Base-by-base conservation (phyloP, 2,329 filamentous ascomycete genomes). In the Neonectria coccinea region DNA sequence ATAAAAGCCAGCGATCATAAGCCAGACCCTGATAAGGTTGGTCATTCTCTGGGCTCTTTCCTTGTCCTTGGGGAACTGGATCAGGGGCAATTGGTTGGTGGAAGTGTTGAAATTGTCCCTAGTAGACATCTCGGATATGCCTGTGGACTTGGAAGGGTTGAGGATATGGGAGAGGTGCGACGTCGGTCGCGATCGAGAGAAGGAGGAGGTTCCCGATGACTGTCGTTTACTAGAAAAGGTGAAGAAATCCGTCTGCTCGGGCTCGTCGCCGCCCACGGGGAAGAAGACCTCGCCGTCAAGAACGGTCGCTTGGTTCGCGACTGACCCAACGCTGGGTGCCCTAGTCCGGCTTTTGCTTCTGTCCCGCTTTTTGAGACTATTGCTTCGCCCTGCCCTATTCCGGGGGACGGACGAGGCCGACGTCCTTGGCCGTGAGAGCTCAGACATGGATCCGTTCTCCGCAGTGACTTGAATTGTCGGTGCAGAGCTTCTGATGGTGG, bases 1-100 rank as follows among this genome's bases (percentile, higher is more conserved):
- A 76, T 98, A 99, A 68, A 98, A 90, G 0, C 91, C 91, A 2
- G 93, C 91, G 66, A 97, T 93, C 75, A 96, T 91, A 9, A 97
- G 84, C 96, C 96, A 99, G 33, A 97, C 89, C 69, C 91, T 91
- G 20, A 94, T 83, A 16, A 99, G 77, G 11, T 89, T 81, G 7
- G 81, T 80, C 33, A 79, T 81, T 48, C 86, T 82, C 57, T 84
- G 84, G 31, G 81, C 79, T 68, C 80, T 82, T 66, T 84, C 80
- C 69, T 85, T 84, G 10, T 85, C 84, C 68, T 84, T 85, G 8
- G 87, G 78, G 59, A 89, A 88, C 39, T 86, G 82, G 18, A 89
- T 79, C 16, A 82, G 71, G 1, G 87, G 86, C 47, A 88, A 74
- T 7, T 85, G 75, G 51, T 81, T 81, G 6, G 83, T 80, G 5